Evolutionary conservation across 257 asterid species (phyloP), one percentile per base, ranked within the genome.

Genomic region (Echites panduratus): DNA sequence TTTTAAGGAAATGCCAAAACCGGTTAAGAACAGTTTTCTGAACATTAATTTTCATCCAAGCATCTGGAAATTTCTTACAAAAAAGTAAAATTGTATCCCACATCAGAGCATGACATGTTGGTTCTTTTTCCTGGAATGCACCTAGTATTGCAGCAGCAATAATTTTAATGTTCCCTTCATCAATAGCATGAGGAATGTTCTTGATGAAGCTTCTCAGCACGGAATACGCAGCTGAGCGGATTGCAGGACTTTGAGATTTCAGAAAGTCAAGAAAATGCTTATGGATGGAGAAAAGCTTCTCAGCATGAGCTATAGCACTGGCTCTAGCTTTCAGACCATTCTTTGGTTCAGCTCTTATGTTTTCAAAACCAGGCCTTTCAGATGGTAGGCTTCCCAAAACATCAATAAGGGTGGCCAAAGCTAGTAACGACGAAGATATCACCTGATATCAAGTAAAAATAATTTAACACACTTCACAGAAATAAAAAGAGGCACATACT

Each of bases 331-430:
- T 92, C 57, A 80, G 80, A 80, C 85, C 95, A 85, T 85, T 88
- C 85, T 85, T 92, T 64, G 92, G 82, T 82, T 86, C 98, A 68
- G 84, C 83, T 67, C 71, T 73, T 76, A 74, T 66, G 74, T 79
- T 85, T 77, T 84, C 97, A 66, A 83, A 87, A 78, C 82, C 85
- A 72, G 89, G 76, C 70, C 82, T 80, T 77, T 81, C 93, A 73
- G 84, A 77, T 75, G 81, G 83, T 70, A 79, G 61, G 65, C 86
- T 73, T 75, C 88, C 71, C 77, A 89, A 81, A 71, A 92, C 80
- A 82, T 95, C 99, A 78, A 89, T 88, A 81, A 95, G 88, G 73
- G 99, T 89, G 63, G 98, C 92, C 79, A 92, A 75, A 41, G 99
- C 95, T 79, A 95, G 85, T 79, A 95, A 81, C 72, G 99, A 92